Base-by-base conservation (phyloP, 495 filamentous ascomycete genomes). In the Xylaria acuta region DNA sequence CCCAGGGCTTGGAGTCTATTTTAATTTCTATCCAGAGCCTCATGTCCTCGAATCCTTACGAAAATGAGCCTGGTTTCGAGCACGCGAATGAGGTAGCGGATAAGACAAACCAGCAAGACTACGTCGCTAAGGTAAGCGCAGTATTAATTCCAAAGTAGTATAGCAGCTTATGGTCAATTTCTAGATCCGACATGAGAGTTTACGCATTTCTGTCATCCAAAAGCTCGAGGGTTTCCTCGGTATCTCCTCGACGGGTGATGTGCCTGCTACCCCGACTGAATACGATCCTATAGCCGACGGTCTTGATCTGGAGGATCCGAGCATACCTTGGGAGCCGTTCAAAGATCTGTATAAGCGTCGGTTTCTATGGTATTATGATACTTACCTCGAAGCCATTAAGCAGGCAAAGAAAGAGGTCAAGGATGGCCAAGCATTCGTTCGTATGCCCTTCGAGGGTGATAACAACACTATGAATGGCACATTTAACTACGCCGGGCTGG, bases 361-460 rank as follows among this genome's bases (percentile, higher is more conserved):
- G 0, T 98, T 98, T 79, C 81, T 99, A 20, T 98, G 97, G 96
- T 98, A 99, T 79, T 94, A 93, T 76, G 92, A 97, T 56, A 91
- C 90, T 16, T 99, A 98, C 79, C 82, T 95, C 30, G 80, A 85
- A 11, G 87, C 90, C 8, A 91, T 97, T 62, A 85, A 89, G 16
- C 84, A 88, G 54, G 92, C 87, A 11, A 87, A 89, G 69, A 80
- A 79, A 69, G 88, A 87, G 75, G 85, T 87, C 64, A 87, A 85
- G 59, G 88, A 91, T 60, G 87, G 87, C 18, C 82, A 88, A 40
- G 74, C 77, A 5, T 98, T 98, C 75, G 80, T 84, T 16, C 86
- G 85, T 49, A 96, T 97, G 94, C 92, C 92, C 1, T 99, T 99
- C 74, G 96, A 99, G 76, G 86, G 86, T 16, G 71, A 81, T 0